Base-by-base conservation (phyloP, 2,329 filamentous ascomycete genomes). In the Penicillium griseofulvum region DNA sequence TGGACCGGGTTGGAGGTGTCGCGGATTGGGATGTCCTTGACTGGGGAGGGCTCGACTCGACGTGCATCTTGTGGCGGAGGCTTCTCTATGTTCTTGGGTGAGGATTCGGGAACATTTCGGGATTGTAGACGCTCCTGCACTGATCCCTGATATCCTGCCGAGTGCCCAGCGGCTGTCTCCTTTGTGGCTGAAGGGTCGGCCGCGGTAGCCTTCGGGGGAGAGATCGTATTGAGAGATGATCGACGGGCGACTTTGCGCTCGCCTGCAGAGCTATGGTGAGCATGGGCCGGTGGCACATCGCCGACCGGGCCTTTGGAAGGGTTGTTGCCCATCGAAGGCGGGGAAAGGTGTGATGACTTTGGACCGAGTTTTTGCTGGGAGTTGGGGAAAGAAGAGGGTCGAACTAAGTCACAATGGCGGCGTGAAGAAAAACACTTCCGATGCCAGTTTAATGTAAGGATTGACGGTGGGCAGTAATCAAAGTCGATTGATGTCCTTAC, bases 251-350 rank as follows among this genome's bases (percentile, higher is more conserved):
- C 70, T 55, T 69, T 76, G 53, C 66, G 73, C 41, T 78, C 75
- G 55, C 61, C 57, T 26, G 64, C 33, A 34, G 67, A 62, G 38
- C 57, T 63, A 52, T 63, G 63, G 55, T 59, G 52, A 31, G 68
- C 52, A 56, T 67, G 63, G 51, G 62, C 67, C 28, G 68, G 56
- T 54, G 66, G 65, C 50, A 59, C 63, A 53, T 71, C 68, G 60
- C 67, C 67, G 54, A 65, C 63, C 50, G 72, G 71, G 58, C 71
- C 64, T 65, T 78, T 79, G 60, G 75, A 79, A 66, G 76, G 74
- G 68, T 73, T 76, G 68, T 79, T 79, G 62, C 78, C 78, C 78
- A 80, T 80, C 60, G 67, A 68, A 62, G 63, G 66, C 58, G 66
- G 64, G 67, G 61, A 61, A 64, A 54, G 52, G 38, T 51, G 42